phyloP scores from a whole-genome alignment of 2,329 filamentous ascomycete species.

The Penicillium digitatum region DNA sequence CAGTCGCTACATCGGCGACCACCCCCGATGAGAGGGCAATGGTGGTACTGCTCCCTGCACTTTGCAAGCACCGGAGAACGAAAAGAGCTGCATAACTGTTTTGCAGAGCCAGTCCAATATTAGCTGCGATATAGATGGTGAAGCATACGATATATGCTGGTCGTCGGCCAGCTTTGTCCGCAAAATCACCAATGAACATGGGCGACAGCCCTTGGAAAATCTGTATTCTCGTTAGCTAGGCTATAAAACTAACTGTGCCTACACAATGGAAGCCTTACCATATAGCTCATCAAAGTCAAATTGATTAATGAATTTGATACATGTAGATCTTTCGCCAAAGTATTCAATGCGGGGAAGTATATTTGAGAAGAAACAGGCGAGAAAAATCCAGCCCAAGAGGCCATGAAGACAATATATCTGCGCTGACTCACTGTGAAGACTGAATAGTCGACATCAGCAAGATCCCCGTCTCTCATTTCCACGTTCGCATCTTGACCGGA shows the following conservation, averaged over 20 bases:
- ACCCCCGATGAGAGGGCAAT: constrained; percentile 41
- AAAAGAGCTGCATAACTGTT: constrained; percentile 38
- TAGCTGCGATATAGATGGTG: constrained; percentile 42
- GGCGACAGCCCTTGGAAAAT: constrained; percentile 54
- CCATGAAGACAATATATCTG: constrained; percentile 28
- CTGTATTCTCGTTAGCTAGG: constrained; percentile 17
- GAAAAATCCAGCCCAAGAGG: constrained; percentile 39
- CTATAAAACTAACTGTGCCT: neutral
- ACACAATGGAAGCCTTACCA: constrained; percentile 12
- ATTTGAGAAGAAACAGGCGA: constrained; percentile 46
- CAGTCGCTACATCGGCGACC: constrained; percentile 40
- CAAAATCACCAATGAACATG: constrained; percentile 50
- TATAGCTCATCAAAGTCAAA: constrained; percentile 28
- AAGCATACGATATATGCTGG: constrained; percentile 54
- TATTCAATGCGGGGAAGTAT: constrained; percentile 42
- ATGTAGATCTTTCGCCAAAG: constrained; percentile 30
- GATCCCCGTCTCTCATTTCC: constrained; percentile 6
- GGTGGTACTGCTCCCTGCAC: constrained; percentile 40
- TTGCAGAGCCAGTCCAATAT: constrained; percentile 41
- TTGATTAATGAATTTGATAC: constrained; percentile 27
- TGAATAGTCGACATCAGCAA: constrained; percentile 28
- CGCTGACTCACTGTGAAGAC: constrained; percentile 32
- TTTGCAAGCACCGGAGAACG: constrained; percentile 40
- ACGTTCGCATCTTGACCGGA: constrained; percentile 5
- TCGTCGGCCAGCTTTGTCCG: constrained; percentile 50